Evolutionary conservation across 176 grass and related monocot genomes (phyloP).

Genomic region (Musa itinerans): DNA sequence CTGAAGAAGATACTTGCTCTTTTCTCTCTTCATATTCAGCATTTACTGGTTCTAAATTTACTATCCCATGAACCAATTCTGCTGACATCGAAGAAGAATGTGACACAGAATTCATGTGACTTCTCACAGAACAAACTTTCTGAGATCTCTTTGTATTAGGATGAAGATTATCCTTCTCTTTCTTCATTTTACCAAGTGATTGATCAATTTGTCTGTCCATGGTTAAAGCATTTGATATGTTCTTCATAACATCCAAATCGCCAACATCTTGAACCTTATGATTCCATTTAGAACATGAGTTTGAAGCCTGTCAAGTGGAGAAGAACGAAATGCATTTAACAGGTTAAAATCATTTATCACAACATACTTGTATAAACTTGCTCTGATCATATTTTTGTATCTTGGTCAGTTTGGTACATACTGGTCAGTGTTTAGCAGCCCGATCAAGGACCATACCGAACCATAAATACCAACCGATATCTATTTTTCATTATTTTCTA

Average conservation of each 20-base stretch:
- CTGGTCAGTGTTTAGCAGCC: too few species aligned
- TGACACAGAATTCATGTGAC: conserved; percentile 9
- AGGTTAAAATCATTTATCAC: not conserved
- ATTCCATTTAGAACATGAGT: not conserved
- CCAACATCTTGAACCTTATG: conserved; percentile 22
- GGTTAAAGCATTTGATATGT: conserved; percentile 33
- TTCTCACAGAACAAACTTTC: conserved; percentile 33
- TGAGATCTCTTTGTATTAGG: conserved; percentile 30
- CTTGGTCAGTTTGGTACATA: too few species aligned
- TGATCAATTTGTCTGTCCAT: conserved; percentile 31
- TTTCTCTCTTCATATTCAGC: conserved; percentile 34
- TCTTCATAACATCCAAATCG: conserved; percentile 30
- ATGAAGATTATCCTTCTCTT: conserved; percentile 19
- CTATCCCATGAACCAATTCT: not conserved
- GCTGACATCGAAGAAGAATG: not conserved
- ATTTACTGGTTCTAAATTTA: conserved; percentile 22
- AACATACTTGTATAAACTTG: not conserved
- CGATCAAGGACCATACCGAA: too few species aligned
- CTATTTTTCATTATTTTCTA: too few species aligned
- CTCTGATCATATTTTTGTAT: too few species aligned
- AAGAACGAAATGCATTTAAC: not conserved
- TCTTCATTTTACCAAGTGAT: conserved; percentile 33
- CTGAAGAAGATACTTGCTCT: conserved; percentile 78
- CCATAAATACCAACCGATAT: too few species aligned
- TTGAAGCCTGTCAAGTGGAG: not conserved